Percentiles rank a stretch among this genome's conserved stretches.
Evolutionary conservation across 2,329 filamentous ascomycete genomes (phyloP).

Genomic region (Colletotrichum tropicicola): DNA sequence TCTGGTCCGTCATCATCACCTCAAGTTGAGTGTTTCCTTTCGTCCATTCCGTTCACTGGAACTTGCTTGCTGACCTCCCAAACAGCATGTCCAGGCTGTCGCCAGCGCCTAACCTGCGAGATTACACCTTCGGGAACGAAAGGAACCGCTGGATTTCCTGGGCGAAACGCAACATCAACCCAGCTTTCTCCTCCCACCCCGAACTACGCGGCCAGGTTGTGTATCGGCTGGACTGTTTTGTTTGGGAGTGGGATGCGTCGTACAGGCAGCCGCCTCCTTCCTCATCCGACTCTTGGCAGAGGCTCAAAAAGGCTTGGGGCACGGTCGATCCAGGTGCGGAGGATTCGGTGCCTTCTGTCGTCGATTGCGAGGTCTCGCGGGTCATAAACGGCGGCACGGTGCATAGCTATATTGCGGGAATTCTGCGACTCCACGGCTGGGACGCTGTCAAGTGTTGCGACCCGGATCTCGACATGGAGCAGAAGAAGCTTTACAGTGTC

Average conservation of each 20-base stretch:
- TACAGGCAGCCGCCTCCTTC: too few relatives aligned
- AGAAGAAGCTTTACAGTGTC: not conserved
- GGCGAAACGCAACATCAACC: not conserved
- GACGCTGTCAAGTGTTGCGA: not conserved
- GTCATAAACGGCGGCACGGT: not conserved
- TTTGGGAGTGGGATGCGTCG: not conserved
- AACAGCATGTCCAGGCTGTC: too few relatives aligned
- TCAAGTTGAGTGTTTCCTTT: too few relatives aligned
- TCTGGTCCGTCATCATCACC: too few relatives aligned
- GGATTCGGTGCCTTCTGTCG: not conserved
- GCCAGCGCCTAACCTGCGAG: too few relatives aligned
- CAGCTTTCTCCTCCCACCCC: not conserved
- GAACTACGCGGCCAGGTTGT: not conserved
- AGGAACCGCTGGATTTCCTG: not conserved
- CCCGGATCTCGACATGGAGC: not conserved
- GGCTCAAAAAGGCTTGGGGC: too few relatives aligned
- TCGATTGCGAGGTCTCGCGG: constrained; percentile 6
- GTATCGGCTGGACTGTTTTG: not conserved
- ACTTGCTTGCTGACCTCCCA: too few relatives aligned
- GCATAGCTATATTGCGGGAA: not conserved
- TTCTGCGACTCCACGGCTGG: not conserved
- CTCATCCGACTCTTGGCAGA: too few relatives aligned
- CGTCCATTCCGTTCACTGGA: too few relatives aligned
- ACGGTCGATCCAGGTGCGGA: too few relatives aligned
- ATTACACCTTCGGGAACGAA: too few relatives aligned